phyloP scores from a whole-genome alignment of 2,329 filamentous ascomycete species.

The Amauroascus niger region DNA sequence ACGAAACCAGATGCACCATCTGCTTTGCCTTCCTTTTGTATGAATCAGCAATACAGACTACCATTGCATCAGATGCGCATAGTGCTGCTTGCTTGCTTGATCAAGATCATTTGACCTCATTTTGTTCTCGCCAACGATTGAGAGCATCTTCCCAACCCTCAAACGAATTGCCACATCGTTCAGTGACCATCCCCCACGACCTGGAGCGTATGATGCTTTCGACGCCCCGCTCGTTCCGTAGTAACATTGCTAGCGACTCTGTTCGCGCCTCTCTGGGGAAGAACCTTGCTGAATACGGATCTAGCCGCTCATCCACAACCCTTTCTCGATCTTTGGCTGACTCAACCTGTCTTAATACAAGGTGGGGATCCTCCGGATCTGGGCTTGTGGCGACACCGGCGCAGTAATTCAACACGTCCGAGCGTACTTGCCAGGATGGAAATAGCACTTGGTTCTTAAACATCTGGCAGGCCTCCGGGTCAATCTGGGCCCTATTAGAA shows the following conservation, averaged over 20 bases:
- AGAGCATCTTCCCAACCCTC: constrained; percentile 57
- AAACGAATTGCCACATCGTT: constrained; percentile 57
- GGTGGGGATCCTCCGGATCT: constrained; percentile 77
- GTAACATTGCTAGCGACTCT: constrained; percentile 64
- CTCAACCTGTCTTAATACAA: constrained; percentile 59
- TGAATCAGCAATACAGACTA: background rate
- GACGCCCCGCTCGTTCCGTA: constrained; percentile 60
- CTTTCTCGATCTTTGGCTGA: constrained; percentile 59
- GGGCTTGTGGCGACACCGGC: constrained; percentile 75
- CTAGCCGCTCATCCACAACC: constrained; percentile 75
- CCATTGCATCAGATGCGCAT: too few relatives aligned
- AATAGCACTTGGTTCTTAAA: constrained; percentile 77
- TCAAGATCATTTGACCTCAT: background rate
- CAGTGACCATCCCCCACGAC: constrained; percentile 69
- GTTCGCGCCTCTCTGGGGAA: constrained; percentile 65
- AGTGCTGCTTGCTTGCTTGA: background rate
- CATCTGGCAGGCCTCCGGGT: constrained; percentile 51
- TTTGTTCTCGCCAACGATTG: constrained; percentile 48
- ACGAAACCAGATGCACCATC: too few relatives aligned
- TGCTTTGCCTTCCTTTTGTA: background rate
- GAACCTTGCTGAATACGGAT: constrained; percentile 81
- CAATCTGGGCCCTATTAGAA: constrained; percentile 45
- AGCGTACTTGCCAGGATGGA: constrained; percentile 74
- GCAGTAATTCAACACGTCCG: constrained; percentile 81
- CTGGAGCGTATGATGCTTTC: constrained; percentile 67